Evolutionary conservation across 139 green algal genomes (phyloP).

Genomic region (Trebouxia sp.): DNA sequence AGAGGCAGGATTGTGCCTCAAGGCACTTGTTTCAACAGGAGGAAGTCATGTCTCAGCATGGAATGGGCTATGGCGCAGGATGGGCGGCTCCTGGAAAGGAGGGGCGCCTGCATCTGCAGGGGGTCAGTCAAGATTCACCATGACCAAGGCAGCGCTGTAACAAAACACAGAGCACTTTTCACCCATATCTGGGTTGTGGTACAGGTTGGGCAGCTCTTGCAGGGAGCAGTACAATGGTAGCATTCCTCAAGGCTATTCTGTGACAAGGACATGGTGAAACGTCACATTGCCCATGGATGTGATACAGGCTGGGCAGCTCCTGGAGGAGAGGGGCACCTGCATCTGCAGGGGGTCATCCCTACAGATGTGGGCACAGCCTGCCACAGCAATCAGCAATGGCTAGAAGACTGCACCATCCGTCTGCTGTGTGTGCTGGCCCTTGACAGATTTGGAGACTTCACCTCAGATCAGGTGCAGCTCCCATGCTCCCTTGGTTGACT

Average conservation of each 20-base stretch:
- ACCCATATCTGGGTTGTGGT: background rate
- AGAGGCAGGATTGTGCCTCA: too few species aligned
- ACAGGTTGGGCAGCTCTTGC: conserved; percentile 30
- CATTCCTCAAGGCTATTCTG: too few species aligned
- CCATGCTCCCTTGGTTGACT: background rate
- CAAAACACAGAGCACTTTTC: too few species aligned
- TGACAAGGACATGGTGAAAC: too few species aligned
- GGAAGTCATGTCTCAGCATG: too few species aligned
- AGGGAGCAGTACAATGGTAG: too few species aligned
- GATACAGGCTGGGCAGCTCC: conserved; percentile 41
- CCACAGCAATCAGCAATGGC: conserved; percentile 67
- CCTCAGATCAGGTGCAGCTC: conserved; percentile 80
- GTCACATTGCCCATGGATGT: too few species aligned
- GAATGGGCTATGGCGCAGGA: too few species aligned
- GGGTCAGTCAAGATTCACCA: too few species aligned
- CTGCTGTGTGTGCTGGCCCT: conserved; percentile 92
- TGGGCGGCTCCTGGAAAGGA: conserved; percentile 37
- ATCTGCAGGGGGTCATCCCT: conserved; percentile 42
- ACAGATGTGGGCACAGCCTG: conserved; percentile 46
- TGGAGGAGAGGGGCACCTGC: conserved; percentile 42
- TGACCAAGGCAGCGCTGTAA: too few species aligned
- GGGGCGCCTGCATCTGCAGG: conserved; percentile 51
- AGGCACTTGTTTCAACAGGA: too few species aligned
- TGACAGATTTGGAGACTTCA: conserved; percentile 94
- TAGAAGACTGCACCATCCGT: conserved; percentile 81